Conservation (phyloP, 2,329 filamentous ascomycete genomes). For the Reticulascus tulasneorum region DNA sequence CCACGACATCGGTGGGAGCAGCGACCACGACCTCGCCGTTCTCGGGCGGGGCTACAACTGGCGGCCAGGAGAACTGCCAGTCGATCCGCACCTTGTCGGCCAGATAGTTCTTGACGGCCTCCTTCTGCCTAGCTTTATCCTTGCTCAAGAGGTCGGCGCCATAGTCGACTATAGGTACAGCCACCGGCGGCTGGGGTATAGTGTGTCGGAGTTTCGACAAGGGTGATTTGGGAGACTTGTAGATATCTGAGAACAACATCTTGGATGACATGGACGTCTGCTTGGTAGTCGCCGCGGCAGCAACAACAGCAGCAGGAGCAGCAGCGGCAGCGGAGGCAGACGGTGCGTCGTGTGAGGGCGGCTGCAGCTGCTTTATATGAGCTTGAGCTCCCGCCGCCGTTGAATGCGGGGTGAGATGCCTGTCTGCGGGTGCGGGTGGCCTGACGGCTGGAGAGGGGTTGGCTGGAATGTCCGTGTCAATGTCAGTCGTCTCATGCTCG, state of each 20-base stretch:
- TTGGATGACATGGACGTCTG: constrained; percentile 18
- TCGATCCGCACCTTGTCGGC: constrained; percentile 52
- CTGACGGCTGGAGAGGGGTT: constrained; percentile 11
- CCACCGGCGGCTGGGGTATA: constrained; percentile 17
- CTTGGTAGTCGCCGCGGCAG: constrained; percentile 4
- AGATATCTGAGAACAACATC: constrained; percentile 59
- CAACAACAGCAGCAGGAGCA: constrained; percentile 4
- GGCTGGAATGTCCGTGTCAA: constrained; percentile 12
- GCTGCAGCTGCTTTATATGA: constrained; percentile 5
- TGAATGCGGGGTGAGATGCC: constrained; percentile 12
- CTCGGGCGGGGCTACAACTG: constrained; percentile 10
- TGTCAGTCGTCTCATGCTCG: constrained; percentile 9
- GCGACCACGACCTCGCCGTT: constrained; percentile 1
- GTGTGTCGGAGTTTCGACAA: constrained; percentile 46
- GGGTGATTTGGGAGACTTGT: constrained; percentile 51
- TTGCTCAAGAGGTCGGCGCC: constrained; percentile 58
- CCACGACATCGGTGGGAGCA: constrained; percentile 4
- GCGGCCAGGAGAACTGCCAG: constrained; percentile 58
- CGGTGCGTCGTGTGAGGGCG: constrained; percentile 15
- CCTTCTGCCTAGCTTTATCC: constrained; percentile 60
- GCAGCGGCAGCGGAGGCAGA: constrained; percentile 13
- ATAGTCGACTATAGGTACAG: constrained; percentile 38
- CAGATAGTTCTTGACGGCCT: constrained; percentile 55
- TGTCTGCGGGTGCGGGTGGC: constrained; percentile 11
- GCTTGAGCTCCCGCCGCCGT: constrained; percentile 2